phyloP scores from a whole-genome alignment of 1,284 basidiomycete genomes.

The Austropuccinia psidii region DNA sequence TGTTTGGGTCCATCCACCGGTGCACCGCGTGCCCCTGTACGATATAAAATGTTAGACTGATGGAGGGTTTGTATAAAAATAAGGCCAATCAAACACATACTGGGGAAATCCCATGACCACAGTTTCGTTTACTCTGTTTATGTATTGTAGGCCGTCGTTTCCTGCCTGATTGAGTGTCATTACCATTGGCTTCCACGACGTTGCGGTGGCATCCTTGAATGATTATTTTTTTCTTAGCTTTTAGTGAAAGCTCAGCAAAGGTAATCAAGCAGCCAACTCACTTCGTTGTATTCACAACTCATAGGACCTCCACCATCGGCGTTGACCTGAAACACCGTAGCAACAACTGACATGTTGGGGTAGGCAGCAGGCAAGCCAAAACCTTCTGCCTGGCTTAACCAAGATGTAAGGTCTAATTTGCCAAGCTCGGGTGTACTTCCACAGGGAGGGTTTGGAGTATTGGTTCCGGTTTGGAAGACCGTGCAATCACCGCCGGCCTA shows the following conservation, averaged over 20 bases:
- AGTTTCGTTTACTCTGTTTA: neutral
- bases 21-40: conserved; percentile 20
- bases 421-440: conserved; percentile 27
- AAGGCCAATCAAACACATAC: neutral
- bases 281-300: conserved; percentile 28
- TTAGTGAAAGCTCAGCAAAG: too few relatives aligned
- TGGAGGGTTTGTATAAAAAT: neutral
- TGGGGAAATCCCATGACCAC: conserved; percentile 23
- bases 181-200: conserved; percentile 26
- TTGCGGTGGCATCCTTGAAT: conserved; percentile 26
- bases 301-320: conserved; percentile 29
- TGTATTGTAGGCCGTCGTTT: neutral
- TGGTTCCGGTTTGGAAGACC: conserved; percentile 28
- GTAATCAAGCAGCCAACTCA: too few relatives aligned
- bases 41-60: neutral
- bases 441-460: conserved; percentile 14
- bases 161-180: conserved; percentile 29
- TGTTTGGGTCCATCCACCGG: conserved; percentile 23
- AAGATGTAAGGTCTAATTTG: neutral
- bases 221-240: neutral
- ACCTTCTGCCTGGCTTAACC: conserved; percentile 32
- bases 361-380: conserved; percentile 19
- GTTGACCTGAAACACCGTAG: conserved; percentile 26
- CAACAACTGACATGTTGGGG: conserved; percentile 26
- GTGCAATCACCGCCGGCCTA: conserved; percentile 32